A percentile compares a stretch with the other conserved stretches of the same genome.
These are phyloP conservation scores for Lachancea cidri DNA, from an alignment of 805 yeast genomes.

Conservation along the genomic window DNA sequence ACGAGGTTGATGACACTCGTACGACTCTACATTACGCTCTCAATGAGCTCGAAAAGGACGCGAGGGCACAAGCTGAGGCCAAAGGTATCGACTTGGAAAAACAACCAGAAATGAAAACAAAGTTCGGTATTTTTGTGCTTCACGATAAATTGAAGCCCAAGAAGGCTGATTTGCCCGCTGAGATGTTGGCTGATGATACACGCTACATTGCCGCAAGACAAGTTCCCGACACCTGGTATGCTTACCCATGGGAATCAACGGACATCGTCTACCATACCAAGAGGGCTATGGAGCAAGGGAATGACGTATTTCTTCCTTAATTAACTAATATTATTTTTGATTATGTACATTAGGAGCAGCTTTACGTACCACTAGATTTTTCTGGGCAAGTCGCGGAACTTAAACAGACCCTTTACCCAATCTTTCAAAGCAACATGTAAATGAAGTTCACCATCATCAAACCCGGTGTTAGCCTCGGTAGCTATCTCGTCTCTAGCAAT, in stretches of 20 bases:
- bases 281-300: constrained; percentile 70
- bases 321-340: background rate
- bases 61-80: constrained; percentile 52
- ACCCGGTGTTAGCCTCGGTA: constrained; percentile 20
- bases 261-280: constrained; percentile 71
- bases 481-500: constrained; percentile 43
- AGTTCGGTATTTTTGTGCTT: constrained; percentile 69
- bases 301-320: constrained; percentile 43
- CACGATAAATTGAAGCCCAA: constrained; percentile 73
- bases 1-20: constrained; percentile 84
- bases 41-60: constrained; percentile 68
- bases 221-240: constrained; percentile 79
- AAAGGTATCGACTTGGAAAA: constrained; percentile 41
- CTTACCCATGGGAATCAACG: constrained; percentile 81
- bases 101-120: constrained; percentile 46
- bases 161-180: constrained; percentile 65
- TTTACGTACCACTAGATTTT: constrained; percentile 1
- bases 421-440: constrained; percentile 12
- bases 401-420: constrained; percentile 8
- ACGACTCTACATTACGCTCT: constrained; percentile 79
- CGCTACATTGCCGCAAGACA: constrained; percentile 67
- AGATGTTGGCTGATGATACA: constrained; percentile 51
- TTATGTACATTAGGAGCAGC: background rate
- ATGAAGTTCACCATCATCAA: constrained; percentile 27
- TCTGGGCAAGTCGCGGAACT: constrained; percentile 7